Conservation (phyloP, 352 stramenopile genomes). For the Pythium grandisporangium region DNA sequence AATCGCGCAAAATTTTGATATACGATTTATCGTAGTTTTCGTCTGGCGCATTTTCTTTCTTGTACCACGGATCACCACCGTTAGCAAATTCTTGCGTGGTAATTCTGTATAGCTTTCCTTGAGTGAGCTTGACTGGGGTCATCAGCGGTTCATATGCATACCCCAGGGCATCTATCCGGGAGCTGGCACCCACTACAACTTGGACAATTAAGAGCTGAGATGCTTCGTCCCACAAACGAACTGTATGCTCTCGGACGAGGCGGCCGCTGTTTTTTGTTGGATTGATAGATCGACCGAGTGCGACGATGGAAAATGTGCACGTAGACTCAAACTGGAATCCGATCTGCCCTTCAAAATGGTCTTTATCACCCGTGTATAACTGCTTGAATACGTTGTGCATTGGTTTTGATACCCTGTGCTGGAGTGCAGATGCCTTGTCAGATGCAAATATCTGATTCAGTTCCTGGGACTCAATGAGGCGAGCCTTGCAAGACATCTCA, state of each 20-base stretch:
- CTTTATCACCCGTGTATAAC: slow-evolving; percentile 83
- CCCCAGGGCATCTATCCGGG: slow-evolving; percentile 59
- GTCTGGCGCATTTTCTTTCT: slow-evolving; percentile 81
- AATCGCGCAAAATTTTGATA: slow-evolving; percentile 82
- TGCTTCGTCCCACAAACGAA: slow-evolving; percentile 79
- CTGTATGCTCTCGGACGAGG: slow-evolving; percentile 58
- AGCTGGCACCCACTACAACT: slow-evolving; percentile 44
- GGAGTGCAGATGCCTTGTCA: slow-evolving; percentile 31
- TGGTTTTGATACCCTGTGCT: slow-evolving; percentile 48
- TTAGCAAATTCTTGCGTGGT: slow-evolving; percentile 85
- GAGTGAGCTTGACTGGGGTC: slow-evolving; percentile 46
- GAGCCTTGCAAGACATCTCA: slow-evolving; percentile 45
- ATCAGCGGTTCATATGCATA: slow-evolving; percentile 64
- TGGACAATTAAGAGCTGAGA: slow-evolving; percentile 63
- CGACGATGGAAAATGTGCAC: slow-evolving; percentile 75
- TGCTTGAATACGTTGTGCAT: slow-evolving; percentile 86
- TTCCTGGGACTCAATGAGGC: slow-evolving; percentile 56
- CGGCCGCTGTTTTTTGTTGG: slow-evolving; percentile 43
- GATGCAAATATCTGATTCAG: slow-evolving; percentile 39
- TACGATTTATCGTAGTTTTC: slow-evolving; percentile 83
- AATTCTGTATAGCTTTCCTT: slow-evolving; percentile 80
- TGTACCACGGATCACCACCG: slow-evolving; percentile 84
- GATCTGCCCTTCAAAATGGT: slow-evolving; percentile 87
- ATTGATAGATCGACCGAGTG: slow-evolving; percentile 74
- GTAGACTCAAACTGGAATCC: slow-evolving; percentile 85